Base-by-base conservation (phyloP, 2,329 filamentous ascomycete species). In the Arthrobotrys pseudoclavata region DNA sequence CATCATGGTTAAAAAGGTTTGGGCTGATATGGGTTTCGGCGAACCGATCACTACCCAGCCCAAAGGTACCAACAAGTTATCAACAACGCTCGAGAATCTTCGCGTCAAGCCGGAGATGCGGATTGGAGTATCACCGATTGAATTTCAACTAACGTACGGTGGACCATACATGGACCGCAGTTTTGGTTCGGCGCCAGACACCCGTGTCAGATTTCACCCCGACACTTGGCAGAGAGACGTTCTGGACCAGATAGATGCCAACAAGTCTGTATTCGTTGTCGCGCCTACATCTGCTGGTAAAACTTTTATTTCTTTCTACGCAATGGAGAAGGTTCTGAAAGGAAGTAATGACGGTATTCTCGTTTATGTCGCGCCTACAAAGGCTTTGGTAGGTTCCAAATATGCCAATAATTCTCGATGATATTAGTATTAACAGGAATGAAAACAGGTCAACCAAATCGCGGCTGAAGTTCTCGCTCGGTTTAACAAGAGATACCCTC, bases 231-330 rank as follows among this genome's bases (percentile, higher is more conserved):
- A 95, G 83, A 85, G 90, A 69, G 86, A 88, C 42, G 91, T 94
- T 0, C 85, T 95, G 0, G 91, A 95, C 79, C 88, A 89, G 45
- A 90, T 94, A 42, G 92, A 95, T 82, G 86, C 86, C 0, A 86
- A 91, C 67, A 88, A 89, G 79, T 93, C 91, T 80, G 84, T 93
- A 0, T 90, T 94, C 74, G 91, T 93, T 0, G 89, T 94, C 7
- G 92, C 92, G 0, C 92, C 92, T 0, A 95, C 92, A 0, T 92
- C 90, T 24, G 90, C 92, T 0, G 92, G 92, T 79, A 95, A 94
- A 83, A 95, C 92, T 0, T 95, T 94, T 82, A 94, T 94, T 74
- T 91, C 89, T 0, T 95, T 94, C 83, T 94, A 95, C 80, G 92
- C 92, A 0, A 95, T 94, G 90, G 91, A 91, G 81, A 90, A 92